A percentile compares a stretch with the other conserved stretches of the same genome.
Conservation (phyloP, 163 green algal genomes). For the Scenedesmus sp. region DNA sequence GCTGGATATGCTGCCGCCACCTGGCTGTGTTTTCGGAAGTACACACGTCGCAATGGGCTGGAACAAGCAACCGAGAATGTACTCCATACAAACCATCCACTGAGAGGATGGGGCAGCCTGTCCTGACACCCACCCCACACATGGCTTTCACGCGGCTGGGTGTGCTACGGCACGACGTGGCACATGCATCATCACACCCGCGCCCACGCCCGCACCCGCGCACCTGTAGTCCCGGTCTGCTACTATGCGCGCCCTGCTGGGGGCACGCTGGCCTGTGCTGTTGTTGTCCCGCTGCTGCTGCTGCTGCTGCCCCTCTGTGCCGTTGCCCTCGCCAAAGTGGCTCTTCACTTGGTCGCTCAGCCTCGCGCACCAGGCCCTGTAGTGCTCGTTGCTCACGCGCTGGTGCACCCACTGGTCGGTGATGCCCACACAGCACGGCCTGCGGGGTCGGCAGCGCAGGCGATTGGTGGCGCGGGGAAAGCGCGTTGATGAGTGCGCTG, state of each 20-base stretch:
- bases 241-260: neutral
- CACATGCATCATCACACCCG: neutral
- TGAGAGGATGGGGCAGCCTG: no score
- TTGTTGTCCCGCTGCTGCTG: conserved; percentile 38
- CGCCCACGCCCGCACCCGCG: neutral
- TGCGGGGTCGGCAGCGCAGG: conserved; percentile 24
- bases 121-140: no score
- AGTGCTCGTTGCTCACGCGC: conserved; percentile 72
- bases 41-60: no score
- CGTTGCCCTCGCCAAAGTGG: neutral
- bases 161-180: neutral
- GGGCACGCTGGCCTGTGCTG: neutral
- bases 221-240: conserved; percentile 10
- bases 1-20: no score
- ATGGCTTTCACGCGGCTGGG: neutral
- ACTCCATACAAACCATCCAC: no score
- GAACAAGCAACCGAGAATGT: no score
- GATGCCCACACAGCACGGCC: conserved; percentile 86
- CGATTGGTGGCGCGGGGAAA: neutral
- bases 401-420: conserved; percentile 92
- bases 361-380: conserved; percentile 67
- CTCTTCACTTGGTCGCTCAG: conserved; percentile 37
- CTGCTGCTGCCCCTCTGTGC: neutral
- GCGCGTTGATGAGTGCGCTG: neutral
- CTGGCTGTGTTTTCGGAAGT: no score